Evolutionary conservation across 768 basidiomycete species (phyloP).

Genomic region (Lentinula guzmanii): DNA sequence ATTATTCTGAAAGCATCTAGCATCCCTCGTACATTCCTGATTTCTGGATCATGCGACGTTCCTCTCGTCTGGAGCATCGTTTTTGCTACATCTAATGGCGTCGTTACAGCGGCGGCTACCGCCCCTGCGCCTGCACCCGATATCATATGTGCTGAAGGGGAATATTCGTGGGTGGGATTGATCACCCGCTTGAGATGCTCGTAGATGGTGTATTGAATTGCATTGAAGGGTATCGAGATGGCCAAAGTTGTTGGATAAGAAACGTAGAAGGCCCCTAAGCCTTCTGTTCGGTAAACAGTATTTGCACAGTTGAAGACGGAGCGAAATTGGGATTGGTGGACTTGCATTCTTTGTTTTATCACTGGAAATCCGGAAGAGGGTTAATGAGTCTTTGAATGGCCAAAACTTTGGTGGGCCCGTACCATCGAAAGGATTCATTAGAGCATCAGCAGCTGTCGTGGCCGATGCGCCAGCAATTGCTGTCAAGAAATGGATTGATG

Average conservation of each 20-base stretch:
- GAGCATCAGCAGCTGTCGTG: constrained; percentile 90
- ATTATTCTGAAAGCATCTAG: constrained; percentile 85
- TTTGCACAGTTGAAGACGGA: constrained; percentile 83
- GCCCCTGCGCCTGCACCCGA: constrained; percentile 92
- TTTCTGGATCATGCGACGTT: constrained; percentile 77
- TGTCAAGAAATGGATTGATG: constrained; percentile 20
- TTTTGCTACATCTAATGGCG: constrained; percentile 96
- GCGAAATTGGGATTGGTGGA: constrained; percentile 88
- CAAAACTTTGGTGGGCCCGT: constrained; percentile 20
- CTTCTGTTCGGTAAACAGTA: constrained; percentile 81
- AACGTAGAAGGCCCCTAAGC: constrained; percentile 89
- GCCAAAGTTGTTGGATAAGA: constrained; percentile 97
- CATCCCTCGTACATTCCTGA: constrained; percentile 82
- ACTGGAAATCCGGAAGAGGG: constrained; percentile 42
- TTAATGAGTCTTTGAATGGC: constrained; percentile 12
- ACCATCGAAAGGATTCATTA: constrained; percentile 99
- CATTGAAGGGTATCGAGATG: constrained; percentile 97
- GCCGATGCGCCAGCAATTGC: constrained; percentile 93
- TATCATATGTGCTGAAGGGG: constrained; percentile 87
- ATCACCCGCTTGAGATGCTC: constrained; percentile 83
- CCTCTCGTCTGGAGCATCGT: constrained; percentile 95
- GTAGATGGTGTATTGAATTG: constrained; percentile 96
- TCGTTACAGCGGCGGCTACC: constrained; percentile 92
- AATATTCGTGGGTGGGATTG: constrained; percentile 85
- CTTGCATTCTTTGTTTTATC: constrained; percentile 99